A percentile compares a stretch with the other conserved stretches of the same genome.
Conservation (phyloP, 176 grass and related monocot genomes). For the Oryza meridionalis region DNA sequence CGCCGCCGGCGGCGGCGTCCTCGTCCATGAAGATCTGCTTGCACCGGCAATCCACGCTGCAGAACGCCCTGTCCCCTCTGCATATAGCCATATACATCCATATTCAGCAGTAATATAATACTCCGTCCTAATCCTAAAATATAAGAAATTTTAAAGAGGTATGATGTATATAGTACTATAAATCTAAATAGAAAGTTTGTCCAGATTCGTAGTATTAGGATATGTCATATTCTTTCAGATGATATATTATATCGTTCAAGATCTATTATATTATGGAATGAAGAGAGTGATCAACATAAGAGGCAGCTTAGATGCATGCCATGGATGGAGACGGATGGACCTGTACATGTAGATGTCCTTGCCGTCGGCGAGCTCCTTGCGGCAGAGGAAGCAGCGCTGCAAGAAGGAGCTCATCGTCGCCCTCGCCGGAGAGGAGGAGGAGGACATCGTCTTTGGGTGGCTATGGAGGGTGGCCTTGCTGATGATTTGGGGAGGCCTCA, state of each 20-base stretch:
- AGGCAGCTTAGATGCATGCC: neutral
- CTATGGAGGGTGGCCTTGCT: slow-evolving; percentile 49
- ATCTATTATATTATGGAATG: too few species aligned
- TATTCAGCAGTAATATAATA: too few species aligned
- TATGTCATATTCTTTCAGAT: too few species aligned
- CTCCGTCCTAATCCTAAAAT: too few species aligned
- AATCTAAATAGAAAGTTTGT: too few species aligned
- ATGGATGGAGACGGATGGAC: slow-evolving; percentile 28
- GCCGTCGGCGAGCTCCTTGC: slow-evolving; percentile 46
- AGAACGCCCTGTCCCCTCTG: slow-evolving; percentile 65
- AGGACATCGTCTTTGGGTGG: neutral
- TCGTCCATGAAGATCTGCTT: slow-evolving; percentile 60
- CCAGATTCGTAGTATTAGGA: too few species aligned
- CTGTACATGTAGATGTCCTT: slow-evolving; percentile 80
- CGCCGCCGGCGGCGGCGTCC: slow-evolving; percentile 12
- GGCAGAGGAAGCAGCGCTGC: slow-evolving; percentile 65
- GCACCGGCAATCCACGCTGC: slow-evolving; percentile 68
- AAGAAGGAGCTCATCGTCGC: slow-evolving; percentile 37
- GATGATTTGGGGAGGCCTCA: slow-evolving; percentile 40
- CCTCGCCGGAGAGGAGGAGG: neutral
- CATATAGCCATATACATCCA: neutral
- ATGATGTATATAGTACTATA: too few species aligned
- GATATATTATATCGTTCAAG: too few species aligned
- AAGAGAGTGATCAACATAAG: too few species aligned
- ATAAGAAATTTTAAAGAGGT: too few species aligned